Evolutionary conservation across 345 rosid genomes (phyloP).

Genomic region (Rhizophora mangle): DNA sequence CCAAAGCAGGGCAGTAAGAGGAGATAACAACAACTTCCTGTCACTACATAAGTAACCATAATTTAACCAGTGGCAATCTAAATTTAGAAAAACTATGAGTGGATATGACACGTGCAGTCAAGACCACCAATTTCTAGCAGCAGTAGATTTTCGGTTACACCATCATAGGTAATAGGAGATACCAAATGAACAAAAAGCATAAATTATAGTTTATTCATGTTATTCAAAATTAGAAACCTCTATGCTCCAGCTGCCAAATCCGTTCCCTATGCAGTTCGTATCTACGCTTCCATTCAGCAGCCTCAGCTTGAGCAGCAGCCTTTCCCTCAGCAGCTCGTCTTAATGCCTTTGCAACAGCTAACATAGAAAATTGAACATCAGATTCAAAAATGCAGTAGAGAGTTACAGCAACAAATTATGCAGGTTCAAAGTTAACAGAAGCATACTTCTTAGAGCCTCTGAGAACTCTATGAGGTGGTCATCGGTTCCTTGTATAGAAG

Average conservation of each 20-base stretch:
- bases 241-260: slow-evolving; percentile 43
- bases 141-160: neutral
- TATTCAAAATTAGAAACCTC: slow-evolving; percentile 47
- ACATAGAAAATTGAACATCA: slow-evolving; percentile 9
- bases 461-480: slow-evolving; percentile 95
- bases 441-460: slow-evolving; percentile 87
- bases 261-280: slow-evolving; percentile 74
- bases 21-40: neutral
- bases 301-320: slow-evolving; percentile 96
- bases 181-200: slow-evolving; percentile 6
- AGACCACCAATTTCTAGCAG: neutral
- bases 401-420: slow-evolving; percentile 4
- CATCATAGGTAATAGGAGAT: neutral
- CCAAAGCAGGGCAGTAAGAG: neutral
- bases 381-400: neutral
- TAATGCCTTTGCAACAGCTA: slow-evolving; percentile 97
- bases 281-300: slow-evolving; percentile 96
- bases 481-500: slow-evolving; percentile 69
- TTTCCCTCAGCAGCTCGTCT: slow-evolving; percentile 96
- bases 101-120: neutral
- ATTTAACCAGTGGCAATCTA: neutral
- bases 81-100: neutral
- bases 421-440: slow-evolving; percentile 7
- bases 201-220: slow-evolving; percentile 5
- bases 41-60: neutral